Percentiles rank a stretch among this genome's conserved stretches.
Conservation (phyloP, 345 rosid species). For the Ceriops decandra region DNA sequence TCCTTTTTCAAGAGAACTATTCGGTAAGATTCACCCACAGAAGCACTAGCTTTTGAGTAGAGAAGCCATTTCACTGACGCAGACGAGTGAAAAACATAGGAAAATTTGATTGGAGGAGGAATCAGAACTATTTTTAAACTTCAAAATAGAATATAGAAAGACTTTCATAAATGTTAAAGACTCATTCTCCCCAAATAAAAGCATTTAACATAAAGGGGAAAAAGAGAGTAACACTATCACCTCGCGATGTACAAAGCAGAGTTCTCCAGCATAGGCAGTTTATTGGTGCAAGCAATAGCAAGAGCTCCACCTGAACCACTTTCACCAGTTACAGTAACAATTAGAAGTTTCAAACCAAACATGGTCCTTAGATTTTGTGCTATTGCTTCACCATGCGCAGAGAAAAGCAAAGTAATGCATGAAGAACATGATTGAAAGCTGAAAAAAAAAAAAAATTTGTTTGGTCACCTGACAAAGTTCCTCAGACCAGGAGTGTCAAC, state of each 20-base stretch:
- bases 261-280: slow-evolving; percentile 88
- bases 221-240: slow-evolving; percentile 32
- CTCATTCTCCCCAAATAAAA: too few relatives aligned
- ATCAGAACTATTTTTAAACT: too few relatives aligned
- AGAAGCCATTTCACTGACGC: too few relatives aligned
- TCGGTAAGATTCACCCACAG: too few relatives aligned
- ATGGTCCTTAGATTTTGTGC: slow-evolving; percentile 90
- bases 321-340: slow-evolving; percentile 87
- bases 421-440: too few relatives aligned
- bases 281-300: slow-evolving; percentile 93
- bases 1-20: neutral
- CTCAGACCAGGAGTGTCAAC: slow-evolving; percentile 91
- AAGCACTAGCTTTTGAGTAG: too few relatives aligned
- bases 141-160: too few relatives aligned
- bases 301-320: slow-evolving; percentile 99
- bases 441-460: neutral
- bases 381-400: slow-evolving; percentile 87
- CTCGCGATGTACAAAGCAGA: slow-evolving; percentile 96
- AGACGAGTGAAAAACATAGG: too few relatives aligned
- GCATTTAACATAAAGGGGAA: neutral
- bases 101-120: too few relatives aligned
- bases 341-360: slow-evolving; percentile 92
- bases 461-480: slow-evolving; percentile 61
- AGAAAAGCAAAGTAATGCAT: slow-evolving; percentile 13
- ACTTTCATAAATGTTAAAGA: too few relatives aligned